Evolutionary conservation across 2,329 filamentous ascomycete species (phyloP), one percentile per base, ranked within the genome.

Genomic region (Cordyceps pruinosa): DNA sequence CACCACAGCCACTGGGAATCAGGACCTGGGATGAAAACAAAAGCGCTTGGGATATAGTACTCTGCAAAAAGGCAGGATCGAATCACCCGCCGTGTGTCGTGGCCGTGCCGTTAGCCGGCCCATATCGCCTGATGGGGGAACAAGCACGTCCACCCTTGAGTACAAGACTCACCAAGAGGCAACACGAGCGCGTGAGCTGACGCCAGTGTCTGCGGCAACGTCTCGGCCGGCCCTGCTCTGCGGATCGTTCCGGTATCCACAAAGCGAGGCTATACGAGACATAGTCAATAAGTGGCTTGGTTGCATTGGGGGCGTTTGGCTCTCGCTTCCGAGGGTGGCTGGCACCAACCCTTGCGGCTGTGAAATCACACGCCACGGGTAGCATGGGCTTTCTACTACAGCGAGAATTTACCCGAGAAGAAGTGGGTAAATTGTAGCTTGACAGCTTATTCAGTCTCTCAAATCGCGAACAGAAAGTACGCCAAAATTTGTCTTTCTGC

Each of bases 1-100:
- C 53, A 55, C 52, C 17, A 6, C 9, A 10, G 52, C 52, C 52
- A 56, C 53, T 56, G 42, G 47, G 25, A 23, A 30, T n/a, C 32
- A 47, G 34, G 44, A 46, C 2, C n/a, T 23, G 35, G 32, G 19
- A 13, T 5, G 47, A 35, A 44, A 53, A 47, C 47, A n/a, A 34
- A 32, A 32, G 6, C 30, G 30, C 30, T 32, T 6, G 6, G 6
- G 30, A 35, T 25, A 32, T 41, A 53, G 44, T 55, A 13, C 23
- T 37, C 44, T 47, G 42, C 52, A 39, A 25, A 30, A 37, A 21
- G 30, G 37, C 19, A 42, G 32, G 28, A 21, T 4, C 12, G 12
- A 17, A 9, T 4, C 10, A 19, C 9, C 5, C 19, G 19, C 42
- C 26, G 19, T 35, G 5, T 17, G 26, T 35, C 5, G 19, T 35